phyloP scores from a whole-genome alignment of 176 grass and related monocot genomes.

The Musa acuminata region DNA sequence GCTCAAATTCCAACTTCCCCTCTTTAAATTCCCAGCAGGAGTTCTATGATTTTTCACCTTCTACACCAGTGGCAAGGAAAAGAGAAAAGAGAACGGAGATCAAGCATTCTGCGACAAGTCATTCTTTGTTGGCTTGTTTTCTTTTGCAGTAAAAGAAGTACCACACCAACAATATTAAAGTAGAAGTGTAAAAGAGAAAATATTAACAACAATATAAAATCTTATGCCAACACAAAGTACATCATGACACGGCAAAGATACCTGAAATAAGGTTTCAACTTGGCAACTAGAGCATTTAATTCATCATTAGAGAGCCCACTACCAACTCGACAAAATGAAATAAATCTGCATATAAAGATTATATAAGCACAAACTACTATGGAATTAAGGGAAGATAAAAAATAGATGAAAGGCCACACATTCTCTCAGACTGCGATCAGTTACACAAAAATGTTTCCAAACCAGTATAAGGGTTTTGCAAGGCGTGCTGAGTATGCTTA shows the following conservation, averaged over 20 bases:
- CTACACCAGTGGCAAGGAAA: too few relatives aligned
- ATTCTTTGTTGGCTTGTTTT: too few relatives aligned
- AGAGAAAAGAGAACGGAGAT: too few relatives aligned
- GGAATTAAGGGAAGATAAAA: not conserved
- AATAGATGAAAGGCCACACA: not conserved
- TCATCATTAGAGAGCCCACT: constrained; percentile 77
- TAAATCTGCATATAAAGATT: constrained; percentile 50
- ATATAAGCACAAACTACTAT: constrained; percentile 17
- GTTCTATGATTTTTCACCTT: too few relatives aligned
- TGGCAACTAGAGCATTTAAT: constrained; percentile 54
- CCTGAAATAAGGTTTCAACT: constrained; percentile 93
- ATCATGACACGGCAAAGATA: constrained; percentile 25
- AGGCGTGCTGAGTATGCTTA: not conserved
- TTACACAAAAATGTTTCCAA: not conserved
- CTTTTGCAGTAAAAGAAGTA: too few relatives aligned
- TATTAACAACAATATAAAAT: constrained; percentile 8
- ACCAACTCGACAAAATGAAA: constrained; percentile 91
- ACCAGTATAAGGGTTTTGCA: not conserved
- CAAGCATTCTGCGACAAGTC: too few relatives aligned
- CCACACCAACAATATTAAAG: too few relatives aligned
- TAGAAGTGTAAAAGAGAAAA: too few relatives aligned
- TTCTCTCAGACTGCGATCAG: not conserved
- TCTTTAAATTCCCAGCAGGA: too few relatives aligned
- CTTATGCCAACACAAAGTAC: constrained; percentile 23
- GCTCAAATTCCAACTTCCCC: too few relatives aligned